Conservation (phyloP, 2,329 filamentous ascomycete genomes). For the Fusarium sp. region DNA sequence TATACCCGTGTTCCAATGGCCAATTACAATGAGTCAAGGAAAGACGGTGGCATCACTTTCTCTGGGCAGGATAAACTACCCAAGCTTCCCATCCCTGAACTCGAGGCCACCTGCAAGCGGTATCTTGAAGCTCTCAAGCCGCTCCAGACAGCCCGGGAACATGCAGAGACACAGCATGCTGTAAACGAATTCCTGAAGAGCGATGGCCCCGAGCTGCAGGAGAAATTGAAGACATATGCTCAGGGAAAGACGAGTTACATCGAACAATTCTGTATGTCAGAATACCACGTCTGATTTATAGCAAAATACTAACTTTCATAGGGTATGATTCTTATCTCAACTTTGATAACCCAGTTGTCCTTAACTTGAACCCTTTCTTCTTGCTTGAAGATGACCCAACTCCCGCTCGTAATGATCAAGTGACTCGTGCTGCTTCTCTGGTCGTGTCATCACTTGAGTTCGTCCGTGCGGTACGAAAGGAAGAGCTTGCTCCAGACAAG, state of each 20-base stretch:
- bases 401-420: slow-evolving; percentile 94
- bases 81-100: slow-evolving; percentile 91
- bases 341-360: slow-evolving; percentile 95
- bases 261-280: slow-evolving; percentile 87
- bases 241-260: slow-evolving; percentile 95
- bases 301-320: slow-evolving; percentile 52
- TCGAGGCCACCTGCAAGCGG: slow-evolving; percentile 80
- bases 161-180: slow-evolving; percentile 82
- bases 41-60: slow-evolving; percentile 84
- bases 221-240: slow-evolving; percentile 90
- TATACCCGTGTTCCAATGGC: slow-evolving; percentile 65
- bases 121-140: slow-evolving; percentile 85
- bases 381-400: slow-evolving; percentile 97
- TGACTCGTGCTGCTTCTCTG: slow-evolving; percentile 91
- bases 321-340: slow-evolving; percentile 99
- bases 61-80: slow-evolving; percentile 88
- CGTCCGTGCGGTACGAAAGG: slow-evolving; percentile 89
- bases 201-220: slow-evolving; percentile 87
- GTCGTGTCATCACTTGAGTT: slow-evolving; percentile 92
- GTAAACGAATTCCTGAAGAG: slow-evolving; percentile 83
- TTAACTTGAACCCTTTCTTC: slow-evolving; percentile 98
- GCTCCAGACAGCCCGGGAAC: slow-evolving; percentile 83
- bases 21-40: slow-evolving; percentile 62
- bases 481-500: slow-evolving; percentile 91
- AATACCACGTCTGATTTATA: neutral